Conservation (phyloP, 2,329 filamentous ascomycete species). For the Phoma herbarum region DNA sequence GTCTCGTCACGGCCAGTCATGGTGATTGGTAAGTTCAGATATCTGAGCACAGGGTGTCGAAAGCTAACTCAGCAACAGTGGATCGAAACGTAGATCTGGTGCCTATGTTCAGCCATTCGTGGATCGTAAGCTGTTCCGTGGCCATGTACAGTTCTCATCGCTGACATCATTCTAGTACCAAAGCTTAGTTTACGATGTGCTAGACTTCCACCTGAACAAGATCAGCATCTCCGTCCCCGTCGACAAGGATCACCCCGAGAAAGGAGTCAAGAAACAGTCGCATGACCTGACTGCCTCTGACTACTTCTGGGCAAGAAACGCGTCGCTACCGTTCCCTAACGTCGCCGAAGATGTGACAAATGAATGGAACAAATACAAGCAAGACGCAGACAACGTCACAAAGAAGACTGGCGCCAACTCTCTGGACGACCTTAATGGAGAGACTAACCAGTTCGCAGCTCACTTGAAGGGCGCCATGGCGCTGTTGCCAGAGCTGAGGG, state of each 20-base stretch:
- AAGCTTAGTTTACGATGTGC: slow-evolving; percentile 80
- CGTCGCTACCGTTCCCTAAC: slow-evolving; percentile 88
- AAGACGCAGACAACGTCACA: slow-evolving; percentile 92
- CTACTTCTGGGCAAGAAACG: slow-evolving; percentile 97
- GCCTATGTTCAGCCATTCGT: slow-evolving; percentile 98
- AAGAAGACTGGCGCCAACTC: slow-evolving; percentile 93
- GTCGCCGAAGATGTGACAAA: slow-evolving; percentile 96
- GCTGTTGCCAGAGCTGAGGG: slow-evolving; percentile 86
- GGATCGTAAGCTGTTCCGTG: slow-evolving; percentile 60
- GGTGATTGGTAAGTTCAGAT: slow-evolving; percentile 75
- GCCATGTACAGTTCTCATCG: not conserved
- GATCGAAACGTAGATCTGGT: slow-evolving; percentile 96
- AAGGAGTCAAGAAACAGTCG: slow-evolving; percentile 81
- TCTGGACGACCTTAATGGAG: slow-evolving; percentile 90
- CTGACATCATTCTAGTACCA: slow-evolving; percentile 64
- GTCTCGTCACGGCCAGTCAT: slow-evolving; percentile 81
- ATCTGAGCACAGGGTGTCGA: slow-evolving; percentile 63
- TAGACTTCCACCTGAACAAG: slow-evolving; percentile 85
- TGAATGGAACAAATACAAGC: slow-evolving; percentile 92
- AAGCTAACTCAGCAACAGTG: slow-evolving; percentile 64
- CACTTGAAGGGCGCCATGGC: slow-evolving; percentile 97
- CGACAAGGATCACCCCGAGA: slow-evolving; percentile 78
- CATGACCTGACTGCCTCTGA: slow-evolving; percentile 92
- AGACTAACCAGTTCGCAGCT: slow-evolving; percentile 86
- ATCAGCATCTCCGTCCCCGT: slow-evolving; percentile 88